Conservation (phyloP, 1,284 basidiomycete species). For the Sporisorium iseilematis-ciliati region DNA sequence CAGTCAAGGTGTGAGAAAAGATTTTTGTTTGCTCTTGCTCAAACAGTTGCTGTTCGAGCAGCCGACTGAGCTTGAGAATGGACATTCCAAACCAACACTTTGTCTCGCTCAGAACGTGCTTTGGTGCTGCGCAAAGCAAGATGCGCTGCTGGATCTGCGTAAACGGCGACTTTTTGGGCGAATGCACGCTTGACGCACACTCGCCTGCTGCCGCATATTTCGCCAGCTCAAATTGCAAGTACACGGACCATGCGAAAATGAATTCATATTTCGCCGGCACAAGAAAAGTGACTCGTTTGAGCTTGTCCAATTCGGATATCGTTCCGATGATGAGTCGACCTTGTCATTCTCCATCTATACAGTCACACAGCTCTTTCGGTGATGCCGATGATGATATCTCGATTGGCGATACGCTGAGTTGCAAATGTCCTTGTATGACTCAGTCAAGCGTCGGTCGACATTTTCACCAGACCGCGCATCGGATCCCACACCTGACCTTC, state of each 20-base stretch:
- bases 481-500: slow-evolving; percentile 40
- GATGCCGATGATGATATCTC: too few species aligned
- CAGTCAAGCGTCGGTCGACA: background rate
- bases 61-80: too few species aligned
- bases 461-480: slow-evolving; percentile 11
- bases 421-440: background rate
- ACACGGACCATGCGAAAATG: slow-evolving; percentile 28
- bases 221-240: slow-evolving; percentile 9
- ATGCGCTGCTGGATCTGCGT: slow-evolving; percentile 3
- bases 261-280: background rate
- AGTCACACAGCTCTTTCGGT: background rate
- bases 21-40: slow-evolving; percentile 1
- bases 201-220: slow-evolving; percentile 4
- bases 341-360: background rate
- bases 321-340: background rate
- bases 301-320: background rate
- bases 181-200: slow-evolving; percentile 13
- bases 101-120: slow-evolving; percentile 7
- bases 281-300: background rate
- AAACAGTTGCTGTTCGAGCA: too few species aligned
- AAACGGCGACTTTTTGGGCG: slow-evolving; percentile 22
- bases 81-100: background rate
- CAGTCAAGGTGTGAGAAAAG: background rate
- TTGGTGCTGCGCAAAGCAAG: slow-evolving; percentile 1
- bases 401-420: too few species aligned